Base-by-base conservation (phyloP, 176 grass and related monocot species). In the Aegilops longissima region DNA sequence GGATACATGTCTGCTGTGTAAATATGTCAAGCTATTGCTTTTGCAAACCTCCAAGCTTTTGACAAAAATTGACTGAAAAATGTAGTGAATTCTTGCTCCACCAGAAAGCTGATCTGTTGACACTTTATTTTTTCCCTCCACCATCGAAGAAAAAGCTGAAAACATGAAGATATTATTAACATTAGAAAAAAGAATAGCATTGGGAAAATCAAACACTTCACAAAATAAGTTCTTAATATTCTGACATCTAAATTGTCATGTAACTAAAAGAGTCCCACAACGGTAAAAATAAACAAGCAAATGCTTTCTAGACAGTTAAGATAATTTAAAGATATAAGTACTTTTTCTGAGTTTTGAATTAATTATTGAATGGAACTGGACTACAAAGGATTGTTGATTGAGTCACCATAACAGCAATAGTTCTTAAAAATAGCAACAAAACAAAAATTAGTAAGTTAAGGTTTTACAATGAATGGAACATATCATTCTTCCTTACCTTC, bases 61-160 rank as follows among this genome's bases (percentile, higher is more conserved):
- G 39, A 98, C 97, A 81, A 96, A 98, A 38, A 98, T 98, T 90
- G 97, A 98, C 87, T 98, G 97, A 62, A 98, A 98, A 86, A 98
- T 96, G 64, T 94, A 96, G 83, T 96, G 97, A 76, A 98, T 91
- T 80, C 94, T 86, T 73, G 94, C 97, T 93, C 97, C 97, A 89
- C 97, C 97, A 79, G 92, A 98, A 91, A 98, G 92, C 83, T 96
- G 89, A 88, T 90, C 77, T 42, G 97, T 98, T 73, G 97, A 86
- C 64, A 94, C 93, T 88, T 90, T 91, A 77, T 90, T 93, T 89
- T 90, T 98, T 9, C 97, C 97, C 70, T 98, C 97, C 82, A 98
- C 94, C 87, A 91, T 85, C 70, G 92, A 98, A 80, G 92, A 96
- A 94, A 98, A 98, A 29, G 97, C 97, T 98, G 89, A 25, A 71